Base-by-base conservation (phyloP, 306 rosid genomes). In the Parietaria judaica region DNA sequence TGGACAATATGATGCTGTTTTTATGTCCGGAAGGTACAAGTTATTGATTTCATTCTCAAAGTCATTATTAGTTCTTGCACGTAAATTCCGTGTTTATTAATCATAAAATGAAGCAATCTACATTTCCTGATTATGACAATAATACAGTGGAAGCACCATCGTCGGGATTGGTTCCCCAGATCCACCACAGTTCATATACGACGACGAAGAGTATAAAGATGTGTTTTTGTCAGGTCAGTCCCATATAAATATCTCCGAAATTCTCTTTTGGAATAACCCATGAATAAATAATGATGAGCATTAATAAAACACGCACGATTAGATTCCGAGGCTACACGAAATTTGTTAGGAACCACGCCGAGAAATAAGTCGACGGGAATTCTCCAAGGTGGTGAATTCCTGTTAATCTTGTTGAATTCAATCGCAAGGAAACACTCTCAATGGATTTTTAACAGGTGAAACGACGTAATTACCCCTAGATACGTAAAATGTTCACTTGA, bases 101-200 rank as follows among this genome's bases (percentile, higher is more conserved):
- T 17, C 52, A 50, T 57, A 47, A 23, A 9, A 41, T 16, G 3
- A 41, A 41, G 45, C 45, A 41, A 49, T 5, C 45, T 23, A 23
- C 51, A 44, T 68, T 73, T 65, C 60, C 72, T 74, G 55, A 70
- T 23, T 23, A 23, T 23, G 2, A 56, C 64, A 63, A 45, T 70
- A 54, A 3, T 82, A 79, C 88, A 88, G 98, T 72, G 98, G 98
- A 79, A 92, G 98, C 81, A 92, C 98, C 51, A 92, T 92, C 48
- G 96, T 92, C 56, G 98, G 96, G 39, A 71, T 92, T 74, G 98
- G 98, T 71, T 88, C 88, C 13, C 95, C 96, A 35, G 95, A 92
- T 79, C 98, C 98, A 74, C 98, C 98, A 43, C 90, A 86, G 54
- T 92, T 92, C 70, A 14, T 92, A 56, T 84, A 88, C 49, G 87